These are phyloP conservation scores for Triticum dicoccoides DNA, from an alignment of 176 grass and related monocot genomes.

Conservation along the genomic window DNA sequence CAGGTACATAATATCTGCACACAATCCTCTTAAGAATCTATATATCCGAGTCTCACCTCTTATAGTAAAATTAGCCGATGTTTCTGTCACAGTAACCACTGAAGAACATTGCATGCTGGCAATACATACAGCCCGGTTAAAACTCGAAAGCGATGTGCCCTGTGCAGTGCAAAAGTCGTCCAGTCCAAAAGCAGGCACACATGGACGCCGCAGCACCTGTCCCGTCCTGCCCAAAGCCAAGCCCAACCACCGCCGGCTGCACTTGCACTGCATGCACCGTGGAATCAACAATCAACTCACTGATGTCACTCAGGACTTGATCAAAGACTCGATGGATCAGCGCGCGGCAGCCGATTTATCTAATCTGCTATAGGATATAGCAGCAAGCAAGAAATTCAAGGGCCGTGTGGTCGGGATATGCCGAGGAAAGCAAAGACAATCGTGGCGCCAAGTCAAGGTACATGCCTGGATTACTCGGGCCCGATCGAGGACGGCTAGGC, in stretches of 20 bases:
- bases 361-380: neutral
- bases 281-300: slow-evolving; percentile 52
- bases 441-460: slow-evolving; percentile 32
- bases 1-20: neutral
- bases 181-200: neutral
- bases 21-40: neutral
- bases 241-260: neutral
- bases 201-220: neutral
- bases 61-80: neutral
- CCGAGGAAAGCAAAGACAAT: neutral
- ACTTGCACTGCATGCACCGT: neutral
- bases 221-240: neutral
- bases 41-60: neutral
- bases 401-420: neutral
- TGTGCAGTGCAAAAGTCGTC: neutral
- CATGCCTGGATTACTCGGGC: neutral
- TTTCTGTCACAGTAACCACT: neutral
- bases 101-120: neutral
- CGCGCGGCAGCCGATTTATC: neutral
- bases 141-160: neutral
- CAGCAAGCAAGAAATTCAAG: neutral
- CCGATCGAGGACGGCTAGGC: neutral
- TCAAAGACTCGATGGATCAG: neutral
- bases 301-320: slow-evolving; percentile 12
- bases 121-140: neutral